A percentile compares a stretch with the other conserved stretches of the same genome.
These are phyloP conservation scores for Onygenales sp. DNA, from an alignment of 2,329 filamentous ascomycete species.

Conservation along the genomic window DNA sequence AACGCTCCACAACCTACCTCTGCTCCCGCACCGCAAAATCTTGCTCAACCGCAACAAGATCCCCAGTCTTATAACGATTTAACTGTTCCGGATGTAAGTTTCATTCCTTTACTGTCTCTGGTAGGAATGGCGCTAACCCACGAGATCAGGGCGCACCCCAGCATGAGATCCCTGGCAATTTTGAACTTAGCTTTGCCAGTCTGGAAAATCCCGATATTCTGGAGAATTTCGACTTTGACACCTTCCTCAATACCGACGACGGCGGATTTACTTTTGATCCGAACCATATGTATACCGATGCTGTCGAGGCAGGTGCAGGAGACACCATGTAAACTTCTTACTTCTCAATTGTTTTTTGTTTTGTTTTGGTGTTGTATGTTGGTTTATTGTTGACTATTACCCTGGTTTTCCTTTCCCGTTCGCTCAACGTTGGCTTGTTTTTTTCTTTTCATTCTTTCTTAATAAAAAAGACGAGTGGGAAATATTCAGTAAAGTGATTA, in stretches of 20 bases:
- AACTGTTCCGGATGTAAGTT: slow-evolving; percentile 24
- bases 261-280: slow-evolving; percentile 35
- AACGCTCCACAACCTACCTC: slow-evolving; percentile 20
- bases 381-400: background rate
- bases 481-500: background rate
- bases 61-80: slow-evolving; percentile 11
- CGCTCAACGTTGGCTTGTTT: background rate
- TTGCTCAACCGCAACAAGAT: slow-evolving; percentile 25
- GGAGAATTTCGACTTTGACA: slow-evolving; percentile 56
- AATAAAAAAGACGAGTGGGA: background rate
- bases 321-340: slow-evolving; percentile 25
- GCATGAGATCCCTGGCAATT: slow-evolving; percentile 8
- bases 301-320: slow-evolving; percentile 34
- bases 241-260: slow-evolving; percentile 52
- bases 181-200: slow-evolving; percentile 35
- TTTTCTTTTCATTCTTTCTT: background rate
- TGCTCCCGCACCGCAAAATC: slow-evolving; percentile 11
- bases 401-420: background rate
- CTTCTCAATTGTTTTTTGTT: background rate
- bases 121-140: background rate
- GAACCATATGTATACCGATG: slow-evolving; percentile 29
- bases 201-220: slow-evolving; percentile 39
- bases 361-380: background rate
- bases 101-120: background rate
- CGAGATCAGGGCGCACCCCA: background rate